These are phyloP conservation scores for Heterotrichella gracilis DNA, from an alignment of 352 stramenopile genomes.

Conservation along the genomic window DNA sequence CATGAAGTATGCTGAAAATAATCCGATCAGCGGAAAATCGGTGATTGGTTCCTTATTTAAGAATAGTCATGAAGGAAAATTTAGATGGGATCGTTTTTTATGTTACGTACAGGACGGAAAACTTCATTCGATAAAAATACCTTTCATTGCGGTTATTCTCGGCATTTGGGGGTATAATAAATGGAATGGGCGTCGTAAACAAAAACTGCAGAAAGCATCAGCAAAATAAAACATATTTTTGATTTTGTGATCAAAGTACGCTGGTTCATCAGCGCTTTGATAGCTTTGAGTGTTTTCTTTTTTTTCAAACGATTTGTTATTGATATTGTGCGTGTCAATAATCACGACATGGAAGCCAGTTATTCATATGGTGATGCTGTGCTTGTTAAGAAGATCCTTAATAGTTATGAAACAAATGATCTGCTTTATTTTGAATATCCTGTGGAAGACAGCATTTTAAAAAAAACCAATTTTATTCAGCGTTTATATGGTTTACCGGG, in stretches of 20 bases:
- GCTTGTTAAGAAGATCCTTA: background rate
- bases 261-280: conserved; percentile 1
- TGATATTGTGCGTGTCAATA: background rate
- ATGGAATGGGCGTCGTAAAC: background rate
- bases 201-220: background rate
- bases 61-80: conserved; percentile 2
- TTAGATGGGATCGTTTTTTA: background rate
- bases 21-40: background rate
- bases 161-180: background rate
- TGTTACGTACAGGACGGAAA: background rate
- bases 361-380: background rate
- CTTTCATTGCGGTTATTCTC: background rate
- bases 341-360: background rate
- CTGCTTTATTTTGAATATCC: background rate
- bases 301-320: background rate
- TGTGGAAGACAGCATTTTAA: background rate
- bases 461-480: background rate
- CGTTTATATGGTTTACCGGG: background rate
- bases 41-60: background rate
- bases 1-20: conserved; percentile 1
- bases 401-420: background rate
- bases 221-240: background rate
- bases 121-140: background rate
- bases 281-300: background rate
- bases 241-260: background rate